phyloP scores from a whole-genome alignment of 1,284 basidiomycete species.

The Chalciporus piperatoides region DNA sequence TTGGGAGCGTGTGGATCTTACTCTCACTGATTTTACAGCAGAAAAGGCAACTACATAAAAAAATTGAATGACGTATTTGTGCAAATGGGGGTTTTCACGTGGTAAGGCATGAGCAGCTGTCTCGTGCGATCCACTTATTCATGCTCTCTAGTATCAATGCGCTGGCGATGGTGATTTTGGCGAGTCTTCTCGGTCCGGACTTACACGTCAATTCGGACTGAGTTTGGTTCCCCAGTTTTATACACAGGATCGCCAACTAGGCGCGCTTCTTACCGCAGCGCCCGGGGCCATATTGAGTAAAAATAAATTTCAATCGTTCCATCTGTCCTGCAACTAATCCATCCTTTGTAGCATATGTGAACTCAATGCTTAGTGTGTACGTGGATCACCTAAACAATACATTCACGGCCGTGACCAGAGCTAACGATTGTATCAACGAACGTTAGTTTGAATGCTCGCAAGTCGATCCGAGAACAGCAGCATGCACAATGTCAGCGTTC shows the following conservation, averaged over 20 bases:
- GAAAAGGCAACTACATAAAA: slow-evolving; percentile 13
- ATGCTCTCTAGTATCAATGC: slow-evolving; percentile 14
- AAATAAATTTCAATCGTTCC: slow-evolving; percentile 6
- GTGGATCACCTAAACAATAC: slow-evolving; percentile 5
- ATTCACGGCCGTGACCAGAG: neutral
- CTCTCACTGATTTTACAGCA: neutral
- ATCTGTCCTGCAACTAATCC: neutral
- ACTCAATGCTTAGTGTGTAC: slow-evolving; percentile 27
- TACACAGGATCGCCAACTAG: slow-evolving; percentile 1
- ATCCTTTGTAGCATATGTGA: slow-evolving; percentile 19
- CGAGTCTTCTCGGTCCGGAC: slow-evolving; percentile 4
- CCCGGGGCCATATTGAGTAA: slow-evolving; percentile 17
- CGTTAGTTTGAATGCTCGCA: slow-evolving; percentile 15
- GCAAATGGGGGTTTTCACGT: slow-evolving; percentile 26
- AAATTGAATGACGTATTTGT: slow-evolving; percentile 21
- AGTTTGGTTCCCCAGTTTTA: slow-evolving; percentile 14
- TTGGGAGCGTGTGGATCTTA: neutral
- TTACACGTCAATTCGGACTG: neutral
- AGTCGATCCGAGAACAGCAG: slow-evolving; percentile 13
- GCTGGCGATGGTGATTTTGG: slow-evolving; percentile 11
- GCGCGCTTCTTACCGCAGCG: slow-evolving; percentile 4
- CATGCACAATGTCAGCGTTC: neutral
- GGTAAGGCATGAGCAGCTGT: slow-evolving; percentile 9
- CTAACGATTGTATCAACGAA: neutral
- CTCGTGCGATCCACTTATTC: neutral